phyloP scores from a whole-genome alignment of 2,329 filamentous ascomycete genomes.

The Clarireedia monteithiana region DNA sequence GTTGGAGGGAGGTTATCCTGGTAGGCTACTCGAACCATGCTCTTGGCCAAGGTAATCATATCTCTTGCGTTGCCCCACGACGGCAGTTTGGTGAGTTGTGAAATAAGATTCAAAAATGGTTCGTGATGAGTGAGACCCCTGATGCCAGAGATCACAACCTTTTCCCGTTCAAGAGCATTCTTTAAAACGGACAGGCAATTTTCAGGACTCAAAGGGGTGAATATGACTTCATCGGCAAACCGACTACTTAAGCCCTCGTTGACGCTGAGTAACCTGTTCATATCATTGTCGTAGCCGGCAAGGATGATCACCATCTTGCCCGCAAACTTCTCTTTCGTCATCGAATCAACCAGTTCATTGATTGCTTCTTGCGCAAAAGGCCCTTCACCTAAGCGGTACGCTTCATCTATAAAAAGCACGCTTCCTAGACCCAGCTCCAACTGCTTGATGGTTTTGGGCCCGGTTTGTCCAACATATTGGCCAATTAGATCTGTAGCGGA shows the following conservation, averaged over 20 bases:
- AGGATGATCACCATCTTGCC: conserved; percentile 48
- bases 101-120: conserved; percentile 27
- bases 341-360: conserved; percentile 55
- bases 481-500: conserved; percentile 64
- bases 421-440: conserved; percentile 47
- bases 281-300: conserved; percentile 49
- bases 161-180: conserved; percentile 27
- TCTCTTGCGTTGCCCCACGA: conserved; percentile 48
- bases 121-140: conserved; percentile 23
- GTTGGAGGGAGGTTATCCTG: conserved; percentile 9
- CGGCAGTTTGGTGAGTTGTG: conserved; percentile 31
- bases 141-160: conserved; percentile 18
- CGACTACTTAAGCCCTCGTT: conserved; percentile 48
- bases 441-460: conserved; percentile 53
- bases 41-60: conserved; percentile 39
- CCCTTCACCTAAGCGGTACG: conserved; percentile 45
- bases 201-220: conserved; percentile 29
- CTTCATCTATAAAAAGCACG: conserved; percentile 52
- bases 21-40: conserved; percentile 32
- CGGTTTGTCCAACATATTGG: conserved; percentile 61
- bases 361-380: conserved; percentile 55
- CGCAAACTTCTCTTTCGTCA: conserved; percentile 39
- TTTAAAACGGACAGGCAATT: conserved; percentile 34
- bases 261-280: conserved; percentile 41
- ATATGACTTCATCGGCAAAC: conserved; percentile 44